Base-by-base conservation (phyloP, 148 eudicot species). In the Bassia scoparia region DNA sequence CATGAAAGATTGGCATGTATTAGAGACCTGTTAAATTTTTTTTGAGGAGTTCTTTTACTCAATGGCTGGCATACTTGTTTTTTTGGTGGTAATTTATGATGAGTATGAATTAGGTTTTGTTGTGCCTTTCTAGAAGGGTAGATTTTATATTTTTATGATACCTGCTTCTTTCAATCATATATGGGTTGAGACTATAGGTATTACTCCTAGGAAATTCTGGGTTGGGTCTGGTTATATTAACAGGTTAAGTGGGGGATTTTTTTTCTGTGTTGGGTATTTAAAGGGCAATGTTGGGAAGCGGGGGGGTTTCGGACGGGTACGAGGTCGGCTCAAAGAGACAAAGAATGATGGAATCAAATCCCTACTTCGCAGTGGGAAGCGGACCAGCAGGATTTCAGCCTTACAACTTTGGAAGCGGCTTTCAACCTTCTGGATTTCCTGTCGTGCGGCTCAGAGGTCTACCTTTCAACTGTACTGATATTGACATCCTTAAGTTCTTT, bases 301-400 rank as follows among this genome's bases (percentile, higher is more conserved):
- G 97, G 97, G 97, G 97, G 91, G 85, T 89, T 71, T 86, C 88
- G 82, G 90, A 88, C 88, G 92, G 96, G 93, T 88, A 87, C 90
- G 93, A 85, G 93, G 86, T 90, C 83, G 92, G 97, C 89, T 89
- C 97, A 90, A 92, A 92, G 96, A 87, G 97, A 87, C 90, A 87
- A 88, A 87, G 97, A 88, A 84, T 92, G 96, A 92, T 87, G 91
- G 97, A 92, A 81, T 84, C 97, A 81, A 88, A 87, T 88, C 89
- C 91, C 87, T 90, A 89, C 97, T 90, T 90, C 89, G 91, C 96
- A 92, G 92, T 87, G 87, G 83, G 87, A 85, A 83, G 88, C 86
- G 59, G 87, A 71, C 74, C 88, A 24, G 77, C 86, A 60, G 83
- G 85, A 56, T 87, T 69, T 70, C 87, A 80, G 49, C 72, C 82